phyloP scores from a whole-genome alignment of 306 rosid genomes.

The Cicer pinnatifidum region DNA sequence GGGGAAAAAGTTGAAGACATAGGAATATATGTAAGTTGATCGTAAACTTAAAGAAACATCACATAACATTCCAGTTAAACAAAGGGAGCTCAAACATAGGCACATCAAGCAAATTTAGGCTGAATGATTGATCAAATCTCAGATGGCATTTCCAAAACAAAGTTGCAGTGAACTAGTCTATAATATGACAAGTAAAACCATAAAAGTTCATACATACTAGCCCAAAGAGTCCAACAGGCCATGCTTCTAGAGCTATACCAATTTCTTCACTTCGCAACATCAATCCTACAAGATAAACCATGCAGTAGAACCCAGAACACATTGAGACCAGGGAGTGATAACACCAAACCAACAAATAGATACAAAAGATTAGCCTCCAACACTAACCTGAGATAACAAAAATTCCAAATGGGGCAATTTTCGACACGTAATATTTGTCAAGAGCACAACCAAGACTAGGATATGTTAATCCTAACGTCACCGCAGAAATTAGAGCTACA shows the following conservation, averaged over 20 bases:
- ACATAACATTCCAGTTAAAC: background rate
- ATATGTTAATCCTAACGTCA: slow-evolving; percentile 64
- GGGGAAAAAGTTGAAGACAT: background rate
- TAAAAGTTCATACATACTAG: slow-evolving; percentile 83
- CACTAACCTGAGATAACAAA: slow-evolving; percentile 80
- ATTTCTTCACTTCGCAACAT: slow-evolving; percentile 79
- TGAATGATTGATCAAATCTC: slow-evolving; percentile 4
- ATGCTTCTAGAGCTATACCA: slow-evolving; percentile 79
- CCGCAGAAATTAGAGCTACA: slow-evolving; percentile 73
- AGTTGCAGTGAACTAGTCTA: slow-evolving; percentile 39
- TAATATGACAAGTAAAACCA: slow-evolving; percentile 43
- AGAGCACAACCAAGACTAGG: slow-evolving; percentile 83
- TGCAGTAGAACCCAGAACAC: background rate
- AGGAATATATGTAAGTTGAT: background rate
- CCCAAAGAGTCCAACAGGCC: slow-evolving; percentile 93
- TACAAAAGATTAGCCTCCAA: background rate
- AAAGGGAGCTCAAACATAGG: slow-evolving; percentile 26
- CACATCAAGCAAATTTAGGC: background rate
- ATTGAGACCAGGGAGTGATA: slow-evolving; percentile 28
- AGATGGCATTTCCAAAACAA: slow-evolving; percentile 20
- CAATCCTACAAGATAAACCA: slow-evolving; percentile 61
- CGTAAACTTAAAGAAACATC: slow-evolving; percentile 25
- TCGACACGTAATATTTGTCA: slow-evolving; percentile 72
- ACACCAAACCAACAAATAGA: background rate
- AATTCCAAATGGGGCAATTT: slow-evolving; percentile 78